A percentile compares a stretch with the other conserved stretches of the same genome.
Conservation (phyloP, 345 rosid species). For the Brassica juncea region DNA sequence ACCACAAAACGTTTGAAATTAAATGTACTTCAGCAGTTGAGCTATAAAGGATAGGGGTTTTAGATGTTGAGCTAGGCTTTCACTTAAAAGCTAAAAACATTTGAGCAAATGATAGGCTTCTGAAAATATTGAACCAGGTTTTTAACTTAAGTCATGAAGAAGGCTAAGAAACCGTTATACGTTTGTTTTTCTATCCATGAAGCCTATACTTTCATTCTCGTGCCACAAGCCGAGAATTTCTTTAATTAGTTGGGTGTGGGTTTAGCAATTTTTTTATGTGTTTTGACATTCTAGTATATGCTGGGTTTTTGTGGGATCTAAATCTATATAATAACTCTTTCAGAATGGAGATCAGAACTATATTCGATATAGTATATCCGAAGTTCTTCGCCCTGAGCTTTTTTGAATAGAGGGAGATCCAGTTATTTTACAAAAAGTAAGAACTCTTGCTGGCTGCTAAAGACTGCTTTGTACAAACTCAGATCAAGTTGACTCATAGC, state of each 20-base stretch:
- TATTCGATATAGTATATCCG: not conserved
- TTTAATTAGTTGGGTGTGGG: not conserved
- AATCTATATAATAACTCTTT: not conserved
- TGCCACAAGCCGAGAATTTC: not conserved
- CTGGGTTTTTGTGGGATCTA: not conserved
- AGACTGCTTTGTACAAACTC: not conserved
- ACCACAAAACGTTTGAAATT: too few relatives aligned
- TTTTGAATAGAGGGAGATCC: not conserved
- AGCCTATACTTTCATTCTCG: not conserved
- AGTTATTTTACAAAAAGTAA: not conserved
- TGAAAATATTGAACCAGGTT: not conserved
- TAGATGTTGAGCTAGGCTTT: too few relatives aligned
- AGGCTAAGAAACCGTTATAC: too few relatives aligned
- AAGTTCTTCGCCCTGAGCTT: not conserved
- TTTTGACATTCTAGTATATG: not conserved
- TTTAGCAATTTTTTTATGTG: not conserved
- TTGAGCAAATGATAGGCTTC: not conserved
- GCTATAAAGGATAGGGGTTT: too few relatives aligned
- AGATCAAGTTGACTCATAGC: not conserved
- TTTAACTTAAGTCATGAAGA: too few relatives aligned
- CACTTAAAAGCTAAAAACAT: too few relatives aligned
- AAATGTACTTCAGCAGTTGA: too few relatives aligned
- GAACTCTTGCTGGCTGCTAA: not conserved
- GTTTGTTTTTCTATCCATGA: not conserved
- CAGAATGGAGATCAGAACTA: not conserved